Base-by-base conservation (phyloP, 2,329 filamentous ascomycete genomes). In the Ilyonectria destructans region DNA sequence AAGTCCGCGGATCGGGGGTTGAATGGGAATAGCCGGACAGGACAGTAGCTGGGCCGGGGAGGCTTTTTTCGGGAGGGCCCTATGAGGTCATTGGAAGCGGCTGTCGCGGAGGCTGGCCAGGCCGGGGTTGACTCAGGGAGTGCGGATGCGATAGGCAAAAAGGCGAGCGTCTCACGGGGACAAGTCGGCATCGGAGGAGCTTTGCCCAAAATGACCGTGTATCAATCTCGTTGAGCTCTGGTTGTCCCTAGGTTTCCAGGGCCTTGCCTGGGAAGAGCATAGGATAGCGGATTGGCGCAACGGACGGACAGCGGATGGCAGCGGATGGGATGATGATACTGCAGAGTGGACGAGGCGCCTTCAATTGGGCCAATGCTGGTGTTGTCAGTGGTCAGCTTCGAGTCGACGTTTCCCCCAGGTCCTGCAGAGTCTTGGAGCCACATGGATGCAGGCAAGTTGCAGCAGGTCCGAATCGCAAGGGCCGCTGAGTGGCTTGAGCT, bases 71-170 rank as follows among this genome's bases (percentile, higher is more conserved):
- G 12, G 57, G 40, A 19, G 40, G 52, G 49, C 21, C 58, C 58
- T 60, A 76, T 76, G 74, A 76, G 71, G 69, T 76, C 74, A 76
- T 76, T 61, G 49, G 49, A 43, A 64, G 70, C 69, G 73, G 67
- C 63, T 74, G 71, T 68, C 62, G 74, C 68, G 70, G 68, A 66
- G 65, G 61, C 65, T 66, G 63, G 64, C 59, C 52, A 17, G n/a
- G 55, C 23, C 59, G 62, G 56, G 60, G 29, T 37, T 55, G 64
- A 48, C 56, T 37, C 49, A 45, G 59, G 63, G 67, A 58, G 63
- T 57, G 48, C 58, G 58, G 66, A 33, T 54, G 59, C 59, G 65
- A 68, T 66, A 62, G 49, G 51, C 58, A 63, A 58, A 68, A 62
- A 71, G 68, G 66, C 49, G 63, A 62, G 61, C 58, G 56, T 49